These are phyloP conservation scores for Kodamaea ohmeri DNA, from an alignment of 1,139 yeast genomes.

Conservation along the genomic window DNA sequence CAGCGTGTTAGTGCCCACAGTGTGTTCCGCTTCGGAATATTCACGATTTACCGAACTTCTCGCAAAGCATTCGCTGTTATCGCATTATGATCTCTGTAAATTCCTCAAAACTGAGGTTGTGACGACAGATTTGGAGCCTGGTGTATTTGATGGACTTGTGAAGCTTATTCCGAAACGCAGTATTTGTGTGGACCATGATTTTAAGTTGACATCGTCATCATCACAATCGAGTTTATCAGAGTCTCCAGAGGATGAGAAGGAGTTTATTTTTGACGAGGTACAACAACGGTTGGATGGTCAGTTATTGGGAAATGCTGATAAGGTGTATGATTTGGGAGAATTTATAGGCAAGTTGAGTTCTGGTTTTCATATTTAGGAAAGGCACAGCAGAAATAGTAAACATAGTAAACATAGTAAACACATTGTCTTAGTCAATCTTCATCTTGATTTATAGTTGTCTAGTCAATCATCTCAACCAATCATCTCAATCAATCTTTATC, in stretches of 20 bases:
- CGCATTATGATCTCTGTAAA: constrained; percentile 15
- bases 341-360: constrained; percentile 14
- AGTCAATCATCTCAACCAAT: too few species aligned
- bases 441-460: too few species aligned
- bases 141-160: constrained; percentile 14
- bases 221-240: constrained; percentile 11
- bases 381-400: too few species aligned
- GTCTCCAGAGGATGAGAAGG: constrained; percentile 12
- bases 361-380: constrained; percentile 10
- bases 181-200: constrained; percentile 13
- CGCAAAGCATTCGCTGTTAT: constrained; percentile 8
- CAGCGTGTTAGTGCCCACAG: background rate
- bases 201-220: constrained; percentile 11
- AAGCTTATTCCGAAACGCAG: constrained; percentile 16
- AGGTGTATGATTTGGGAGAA: constrained; percentile 27
- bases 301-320: constrained; percentile 23
- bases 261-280: constrained; percentile 26
- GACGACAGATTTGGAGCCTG: constrained; percentile 11
- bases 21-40: background rate
- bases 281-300: constrained; percentile 23
- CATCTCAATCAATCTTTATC: too few species aligned
- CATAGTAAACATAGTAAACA: too few species aligned
- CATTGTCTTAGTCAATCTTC: too few species aligned
- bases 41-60: constrained; percentile 2
- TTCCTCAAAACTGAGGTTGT: constrained; percentile 12